Base-by-base conservation (phyloP, 73 alveolate genomes). In the Symbiodinium pilosum region DNA sequence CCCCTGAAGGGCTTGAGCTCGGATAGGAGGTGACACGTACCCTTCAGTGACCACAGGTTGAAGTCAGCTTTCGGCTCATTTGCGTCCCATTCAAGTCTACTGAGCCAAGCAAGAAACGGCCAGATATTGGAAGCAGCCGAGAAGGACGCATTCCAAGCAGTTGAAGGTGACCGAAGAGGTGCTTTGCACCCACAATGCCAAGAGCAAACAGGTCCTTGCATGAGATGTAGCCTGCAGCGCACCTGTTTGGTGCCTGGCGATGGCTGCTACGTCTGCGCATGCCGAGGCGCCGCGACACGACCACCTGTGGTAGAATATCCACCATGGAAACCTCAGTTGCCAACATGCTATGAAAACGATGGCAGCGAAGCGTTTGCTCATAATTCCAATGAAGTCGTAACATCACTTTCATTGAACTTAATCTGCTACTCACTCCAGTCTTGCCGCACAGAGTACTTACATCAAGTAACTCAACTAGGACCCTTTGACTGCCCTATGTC, bases 241-340 rank as follows among this genome's bases (percentile, higher is more conserved):
- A 54, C 73, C 73, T 64, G 38, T 38, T 64, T 26, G 81, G 38
- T 28, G 81, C 41, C 81, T 1, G 41, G 81, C 81, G 81, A 64
- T 34, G 81, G 39, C 24, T 28, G 81, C 41, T 24, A 9, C 41
- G 5, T 30, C 81, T 64, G 41, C 24, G 38, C 81, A 28, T 64
- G 81, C 81, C 81, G 81, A 64, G 81, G 81, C 81, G 81, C 81
- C 81, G 81, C 81, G 81, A 64, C 41, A 64, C 81, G 81, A 64
- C 41, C 81, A 28, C 81, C 41, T 20, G 81, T 64, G 32, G 81
- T 0, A 64, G 81, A 64, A 6, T 64, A 28, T 64, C 39, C 81
- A 6, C 81, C 59, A 47, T 64, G 39, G 26, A 64, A 64, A 24
- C 81, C 81, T 64, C 38, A 24, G 81, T 64, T 38, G 81, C 24